A percentile compares a stretch with the other conserved stretches of the same genome.
Conservation (phyloP, 257 asterid species). For the Cynanchum wilfordii region DNA sequence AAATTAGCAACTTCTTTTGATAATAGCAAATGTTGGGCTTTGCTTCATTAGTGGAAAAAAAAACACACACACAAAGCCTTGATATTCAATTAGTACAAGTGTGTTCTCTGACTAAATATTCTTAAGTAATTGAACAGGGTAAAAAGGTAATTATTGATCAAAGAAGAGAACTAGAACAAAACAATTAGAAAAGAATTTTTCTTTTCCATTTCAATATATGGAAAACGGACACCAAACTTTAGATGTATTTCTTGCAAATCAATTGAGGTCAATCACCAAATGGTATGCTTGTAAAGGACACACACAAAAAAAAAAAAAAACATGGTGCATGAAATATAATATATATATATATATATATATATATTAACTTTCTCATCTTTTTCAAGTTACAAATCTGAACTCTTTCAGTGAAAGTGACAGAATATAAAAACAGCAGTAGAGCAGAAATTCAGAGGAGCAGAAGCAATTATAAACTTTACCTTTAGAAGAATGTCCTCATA, state of each 20-base stretch:
- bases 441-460: not conserved
- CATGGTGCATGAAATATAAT: not conserved
- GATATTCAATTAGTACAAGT: not conserved
- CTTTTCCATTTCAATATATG: not conserved
- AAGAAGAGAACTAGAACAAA: not conserved
- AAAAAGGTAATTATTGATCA: not conserved
- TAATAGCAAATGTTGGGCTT: not conserved
- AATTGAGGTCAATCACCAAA: not conserved
- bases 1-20: not conserved
- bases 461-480: conserved; percentile 35
- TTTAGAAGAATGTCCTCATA: conserved; percentile 81
- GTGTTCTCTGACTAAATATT: not conserved
- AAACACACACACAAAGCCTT: not conserved
- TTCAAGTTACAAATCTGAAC: not conserved
- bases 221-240: not conserved
- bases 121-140: not conserved
- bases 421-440: not conserved
- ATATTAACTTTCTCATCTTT: not conserved
- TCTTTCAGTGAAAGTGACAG: not conserved
- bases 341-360: not conserved
- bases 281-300: not conserved
- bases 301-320: no score
- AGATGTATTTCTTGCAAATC: not conserved
- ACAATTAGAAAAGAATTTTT: not conserved
- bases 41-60: not conserved